Evolutionary conservation across 2,329 filamentous ascomycete genomes (phyloP), one percentile per base, ranked within the genome.

Genomic region (Ilyonectria robusta): DNA sequence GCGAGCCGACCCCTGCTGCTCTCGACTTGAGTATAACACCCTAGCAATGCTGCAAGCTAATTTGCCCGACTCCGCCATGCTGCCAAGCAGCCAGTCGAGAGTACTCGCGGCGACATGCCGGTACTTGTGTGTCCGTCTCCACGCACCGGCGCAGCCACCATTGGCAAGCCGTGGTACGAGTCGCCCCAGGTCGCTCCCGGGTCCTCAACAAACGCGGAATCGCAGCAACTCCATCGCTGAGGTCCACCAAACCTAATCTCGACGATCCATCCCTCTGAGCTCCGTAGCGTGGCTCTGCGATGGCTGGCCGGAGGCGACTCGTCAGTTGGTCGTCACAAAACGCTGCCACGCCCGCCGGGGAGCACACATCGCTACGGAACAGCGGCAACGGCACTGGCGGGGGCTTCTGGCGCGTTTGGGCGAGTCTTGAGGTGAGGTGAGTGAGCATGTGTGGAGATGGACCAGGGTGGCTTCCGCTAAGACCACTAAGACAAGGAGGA

Each of bases 211-310:
- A 23, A 26, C 4, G 40, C 8, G 40, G 15, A 17, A 42, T 42
- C 6, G 13, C 44, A 46, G 19, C 9, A 46, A 46, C n/a, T 21
- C 53, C 59, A 59, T 44, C 33, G 40, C 15, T 44, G 62, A n/a
- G 55, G 19, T 44, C 68, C 71, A 75, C 69, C 66, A 69, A 78
- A 78, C 77, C 66, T 72, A 76, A 77, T 77, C 73, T 78, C 60
- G 71, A 78, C 70, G 64, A 73, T 77, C 69, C 33, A 54, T 51
- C 51, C 57, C 57, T 51, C 35, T 26, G 35, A 44, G 19, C 51
- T 19, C 50, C 44, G 42, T 48, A 57, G 19, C 51, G 58, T 66
- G 56, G 26, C 50, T 29, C 47, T 21, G 47, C 37, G 31, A 53
- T 15, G 50, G 37, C 21, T n/a, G 11, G 53, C 37, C 40, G 13